phyloP scores from a whole-genome alignment of 2,329 filamentous ascomycete species.

The Arthrobotrys sinensis region DNA sequence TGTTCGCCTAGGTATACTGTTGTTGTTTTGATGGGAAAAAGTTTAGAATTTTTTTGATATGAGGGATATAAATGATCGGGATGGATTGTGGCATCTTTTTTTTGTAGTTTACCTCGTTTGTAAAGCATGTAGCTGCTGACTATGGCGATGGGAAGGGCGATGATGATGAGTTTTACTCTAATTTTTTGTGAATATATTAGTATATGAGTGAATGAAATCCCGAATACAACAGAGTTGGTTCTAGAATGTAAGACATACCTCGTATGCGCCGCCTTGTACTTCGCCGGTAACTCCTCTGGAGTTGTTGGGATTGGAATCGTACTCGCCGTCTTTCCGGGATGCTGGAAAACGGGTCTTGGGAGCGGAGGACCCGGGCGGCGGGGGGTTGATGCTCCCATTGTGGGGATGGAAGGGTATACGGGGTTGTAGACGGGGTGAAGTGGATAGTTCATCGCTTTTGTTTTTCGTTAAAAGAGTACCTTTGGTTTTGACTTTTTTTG shows the following conservation, averaged over 20 bases:
- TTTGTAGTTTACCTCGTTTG: constrained; percentile 60
- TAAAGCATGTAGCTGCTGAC: constrained; percentile 63
- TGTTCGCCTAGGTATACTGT: constrained; percentile 62
- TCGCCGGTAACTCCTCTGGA: constrained; percentile 60
- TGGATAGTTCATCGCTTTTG: constrained; percentile 9
- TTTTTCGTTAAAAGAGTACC: too few relatives aligned
- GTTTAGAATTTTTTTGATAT: constrained; percentile 1
- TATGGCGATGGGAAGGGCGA: constrained; percentile 63
- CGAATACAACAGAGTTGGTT: background rate
- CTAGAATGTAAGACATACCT: constrained; percentile 37
- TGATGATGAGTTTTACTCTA: constrained; percentile 62
- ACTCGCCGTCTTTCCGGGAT: constrained; percentile 2
- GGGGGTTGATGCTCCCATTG: constrained; percentile 25
- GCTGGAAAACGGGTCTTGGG: constrained; percentile 1
- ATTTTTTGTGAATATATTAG: constrained; percentile 5
- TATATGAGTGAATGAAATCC: background rate
- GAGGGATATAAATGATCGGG: constrained; percentile 9
- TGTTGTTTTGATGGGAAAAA: background rate
- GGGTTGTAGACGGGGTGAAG: constrained; percentile 20
- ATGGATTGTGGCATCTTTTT: background rate
- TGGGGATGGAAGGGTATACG: constrained; percentile 10
- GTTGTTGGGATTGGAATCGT: constrained; percentile 57
- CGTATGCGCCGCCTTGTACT: constrained; percentile 62
- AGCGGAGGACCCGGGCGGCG: constrained; percentile 23
- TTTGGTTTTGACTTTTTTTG: background rate